A percentile compares a stretch with the other conserved stretches of the same genome.
Conservation (phyloP, 2,329 filamentous ascomycete genomes). For the Sporothrix sp. region DNA sequence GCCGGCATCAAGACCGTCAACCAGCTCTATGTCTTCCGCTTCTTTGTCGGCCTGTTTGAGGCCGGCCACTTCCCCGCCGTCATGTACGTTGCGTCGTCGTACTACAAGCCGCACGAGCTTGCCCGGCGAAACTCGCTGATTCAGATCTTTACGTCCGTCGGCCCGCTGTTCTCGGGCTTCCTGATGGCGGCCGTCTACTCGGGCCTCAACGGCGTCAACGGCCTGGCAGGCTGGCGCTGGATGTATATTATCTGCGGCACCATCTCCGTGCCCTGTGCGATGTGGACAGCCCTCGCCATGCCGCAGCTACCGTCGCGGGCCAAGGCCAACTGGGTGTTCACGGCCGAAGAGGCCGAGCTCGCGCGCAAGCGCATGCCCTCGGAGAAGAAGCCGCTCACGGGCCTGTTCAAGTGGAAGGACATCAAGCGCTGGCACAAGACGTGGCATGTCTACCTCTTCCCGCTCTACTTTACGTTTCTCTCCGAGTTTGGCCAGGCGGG, state of each 20-base stretch:
- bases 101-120: slow-evolving; percentile 25
- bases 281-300: slow-evolving; percentile 23
- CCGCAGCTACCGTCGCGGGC: slow-evolving; percentile 21
- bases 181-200: slow-evolving; percentile 21
- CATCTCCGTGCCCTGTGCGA: slow-evolving; percentile 20
- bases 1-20: slow-evolving; percentile 19
- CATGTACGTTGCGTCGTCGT: slow-evolving; percentile 25
- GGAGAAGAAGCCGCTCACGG: slow-evolving; percentile 20
- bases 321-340: slow-evolving; percentile 23
- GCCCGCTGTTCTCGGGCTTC: slow-evolving; percentile 22
- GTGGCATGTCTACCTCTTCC: slow-evolving; percentile 24
- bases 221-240: slow-evolving; percentile 22
- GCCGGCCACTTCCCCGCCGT: slow-evolving; percentile 24
- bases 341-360: slow-evolving; percentile 18
- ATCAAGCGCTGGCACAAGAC: slow-evolving; percentile 23
- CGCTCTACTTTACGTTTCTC: slow-evolving; percentile 20
- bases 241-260: slow-evolving; percentile 23
- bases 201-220: slow-evolving; percentile 21
- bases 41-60: slow-evolving; percentile 24
- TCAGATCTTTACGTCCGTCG: slow-evolving; percentile 22
- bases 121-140: slow-evolving; percentile 24
- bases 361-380: slow-evolving; percentile 21
- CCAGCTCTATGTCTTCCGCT: slow-evolving; percentile 22
- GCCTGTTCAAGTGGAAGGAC: slow-evolving; percentile 24
- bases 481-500: slow-evolving; percentile 20